Percentiles rank a stretch among this genome's conserved stretches.
phyloP scores from a whole-genome alignment of 2,329 filamentous ascomycete genomes.

The Truncatella angustata region DNA sequence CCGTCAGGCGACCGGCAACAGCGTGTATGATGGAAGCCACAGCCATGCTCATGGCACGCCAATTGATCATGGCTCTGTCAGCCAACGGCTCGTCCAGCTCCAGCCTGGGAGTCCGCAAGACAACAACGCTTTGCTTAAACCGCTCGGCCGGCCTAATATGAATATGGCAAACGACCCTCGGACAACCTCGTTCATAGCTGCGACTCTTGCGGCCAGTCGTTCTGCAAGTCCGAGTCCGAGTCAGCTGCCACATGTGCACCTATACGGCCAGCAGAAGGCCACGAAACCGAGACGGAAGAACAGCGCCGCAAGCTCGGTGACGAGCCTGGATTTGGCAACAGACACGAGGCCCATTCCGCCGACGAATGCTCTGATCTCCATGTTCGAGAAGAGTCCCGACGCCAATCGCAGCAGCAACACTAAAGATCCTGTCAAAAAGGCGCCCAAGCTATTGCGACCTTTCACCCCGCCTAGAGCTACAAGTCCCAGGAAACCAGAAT shows the following conservation, averaged over 20 bases:
- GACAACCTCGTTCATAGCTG: slow-evolving; percentile 61
- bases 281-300: slow-evolving; percentile 24
- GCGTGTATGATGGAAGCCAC: slow-evolving; percentile 21
- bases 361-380: slow-evolving; percentile 62
- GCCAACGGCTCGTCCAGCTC: slow-evolving; percentile 24
- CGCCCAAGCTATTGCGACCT: slow-evolving; percentile 23
- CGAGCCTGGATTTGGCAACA: slow-evolving; percentile 31
- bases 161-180: slow-evolving; percentile 34
- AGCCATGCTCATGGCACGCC: slow-evolving; percentile 10
- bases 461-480: slow-evolving; percentile 30
- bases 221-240: slow-evolving; percentile 52
- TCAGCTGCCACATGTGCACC: slow-evolving; percentile 21
- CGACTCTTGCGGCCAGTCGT: slow-evolving; percentile 60
- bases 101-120: not conserved
- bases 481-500: slow-evolving; percentile 22
- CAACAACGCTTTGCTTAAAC: slow-evolving; percentile 10
- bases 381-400: slow-evolving; percentile 59
- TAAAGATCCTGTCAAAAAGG: slow-evolving; percentile 26
- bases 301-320: slow-evolving; percentile 27
- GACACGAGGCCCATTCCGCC: slow-evolving; percentile 61
- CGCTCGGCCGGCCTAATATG: slow-evolving; percentile 17
- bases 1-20: slow-evolving; percentile 39
- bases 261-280: slow-evolving; percentile 19
- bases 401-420: slow-evolving; percentile 13
- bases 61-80: slow-evolving; percentile 18